Base-by-base conservation (phyloP, 306 rosid genomes). In the Sindora glabra region DNA sequence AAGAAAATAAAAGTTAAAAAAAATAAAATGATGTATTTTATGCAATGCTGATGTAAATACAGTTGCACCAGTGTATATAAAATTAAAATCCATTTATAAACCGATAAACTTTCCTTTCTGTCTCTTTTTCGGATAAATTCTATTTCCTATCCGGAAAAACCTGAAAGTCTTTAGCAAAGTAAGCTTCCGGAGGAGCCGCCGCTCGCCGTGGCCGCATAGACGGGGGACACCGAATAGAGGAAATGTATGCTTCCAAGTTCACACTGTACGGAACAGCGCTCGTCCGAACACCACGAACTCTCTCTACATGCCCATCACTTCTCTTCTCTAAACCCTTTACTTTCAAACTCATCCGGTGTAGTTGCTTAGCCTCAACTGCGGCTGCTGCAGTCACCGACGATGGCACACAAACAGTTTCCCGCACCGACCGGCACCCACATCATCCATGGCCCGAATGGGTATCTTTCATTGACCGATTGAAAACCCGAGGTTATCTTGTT, bases 381-480 rank as follows among this genome's bases (percentile, higher is more conserved):
- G 58, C 34, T 15, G 84, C 69, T 34, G 2, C 49, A 3, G 23
- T 54, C 50, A 8, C 74, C 54, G 12, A 65, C 13, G 23, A 70
- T 51, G 15, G 33, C 61, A 11, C 66, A 5, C 83, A 65, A 51
- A 36, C 37, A 52, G n/a, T 52, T 10, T 17, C 73, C 48, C 44
- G 40, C 48, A 57, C 27, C 30, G 53, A 26, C 34, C 44, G 27
- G 9, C 59, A 18, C 25, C 49, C 11, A 3, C 70, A 30, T 50
- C 98, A 92, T 66, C 96, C 99, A 2, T 92, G 97, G 99, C 85
- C 94, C 4, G 99, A 92, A 77, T 92, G 95, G 96, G 70, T 89
- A 64, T 79, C 87, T 13, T 92, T 92, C 75, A 74, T 92, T 8
- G 97, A 92, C 67, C 77, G 84, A 22, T 62, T 92, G 78, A 82